Percentiles rank a stretch among this genome's conserved stretches.
phyloP scores from a whole-genome alignment of 768 basidiomycete genomes.

The Brasilioporus rufonigricans region DNA sequence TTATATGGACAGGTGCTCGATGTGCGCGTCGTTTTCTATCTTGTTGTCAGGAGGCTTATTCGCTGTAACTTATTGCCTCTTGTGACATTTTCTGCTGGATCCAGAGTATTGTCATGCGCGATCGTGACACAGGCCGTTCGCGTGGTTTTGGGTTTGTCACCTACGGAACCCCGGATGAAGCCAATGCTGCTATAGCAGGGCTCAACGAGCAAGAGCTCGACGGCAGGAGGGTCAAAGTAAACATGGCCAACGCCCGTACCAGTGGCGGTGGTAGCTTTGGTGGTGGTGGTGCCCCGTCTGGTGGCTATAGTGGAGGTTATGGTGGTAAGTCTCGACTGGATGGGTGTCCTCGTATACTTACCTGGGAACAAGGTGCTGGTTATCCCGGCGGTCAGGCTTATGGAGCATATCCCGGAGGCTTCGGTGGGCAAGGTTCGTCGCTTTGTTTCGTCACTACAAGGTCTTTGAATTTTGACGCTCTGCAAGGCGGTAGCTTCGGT shows the following conservation, averaged over 20 bases:
- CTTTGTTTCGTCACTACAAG: neutral
- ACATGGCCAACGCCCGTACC: slow-evolving; percentile 75
- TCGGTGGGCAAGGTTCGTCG: slow-evolving; percentile 10
- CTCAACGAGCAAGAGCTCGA: slow-evolving; percentile 93
- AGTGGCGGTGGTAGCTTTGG: slow-evolving; percentile 45
- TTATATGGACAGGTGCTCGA: slow-evolving; percentile 81
- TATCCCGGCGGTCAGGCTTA: slow-evolving; percentile 30
- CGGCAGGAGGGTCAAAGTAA: slow-evolving; percentile 87
- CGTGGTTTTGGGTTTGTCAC: slow-evolving; percentile 98
- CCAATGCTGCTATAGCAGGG: slow-evolving; percentile 67
- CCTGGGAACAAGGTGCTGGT: slow-evolving; percentile 24
- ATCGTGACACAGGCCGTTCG: slow-evolving; percentile 95
- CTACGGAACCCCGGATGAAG: slow-evolving; percentile 59
- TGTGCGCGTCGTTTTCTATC: slow-evolving; percentile 64
- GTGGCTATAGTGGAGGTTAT: slow-evolving; percentile 32
- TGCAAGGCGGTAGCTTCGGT: slow-evolving; percentile 8
- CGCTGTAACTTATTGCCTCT: slow-evolving; percentile 1
- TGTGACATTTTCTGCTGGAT: slow-evolving; percentile 33
- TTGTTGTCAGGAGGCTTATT: slow-evolving; percentile 22
- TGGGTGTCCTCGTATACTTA: slow-evolving; percentile 6
- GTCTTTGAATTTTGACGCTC: neutral
- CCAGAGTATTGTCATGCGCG: slow-evolving; percentile 97
- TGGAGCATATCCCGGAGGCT: slow-evolving; percentile 27
- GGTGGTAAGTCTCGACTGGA: slow-evolving; percentile 11
- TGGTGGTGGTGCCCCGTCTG: slow-evolving; percentile 31